Base-by-base conservation (phyloP, 805 yeast genomes). In the Metschnikowia kofuensis region DNA sequence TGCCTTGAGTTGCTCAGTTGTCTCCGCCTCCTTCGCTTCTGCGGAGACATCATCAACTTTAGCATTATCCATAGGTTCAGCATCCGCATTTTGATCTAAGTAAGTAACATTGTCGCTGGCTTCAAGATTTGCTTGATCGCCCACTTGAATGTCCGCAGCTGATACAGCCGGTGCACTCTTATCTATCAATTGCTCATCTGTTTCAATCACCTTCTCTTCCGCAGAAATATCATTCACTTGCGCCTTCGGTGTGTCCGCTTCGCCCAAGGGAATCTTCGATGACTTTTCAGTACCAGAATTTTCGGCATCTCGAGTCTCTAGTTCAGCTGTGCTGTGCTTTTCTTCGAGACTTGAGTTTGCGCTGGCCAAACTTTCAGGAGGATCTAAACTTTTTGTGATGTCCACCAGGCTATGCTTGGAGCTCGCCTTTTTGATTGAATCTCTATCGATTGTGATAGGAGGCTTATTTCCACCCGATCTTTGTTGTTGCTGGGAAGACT, bases 11-110 rank as follows among this genome's bases (percentile, higher is more conserved):
- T 34, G 36, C n/a, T 34, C 15, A 14, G 9, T 13, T 12, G 36
- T 34, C 14, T 34, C 36, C n/a, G 29, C n/a, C 2, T 35, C 51
- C 34, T 50, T 53, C 26, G 45, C 52, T 26, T 49, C 57, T 16
- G 59, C 57, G n/a, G 56, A 39, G 12, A 54, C 55, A 50, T 54
- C 58, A 42, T 44, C 49, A 42, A 52, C 57, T 28, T n/a, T 14
- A 10, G 7, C 41, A 12, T 16, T 21, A 8, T 27, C 43, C 6
- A 40, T 29, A 1, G 16, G 9, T 13, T n/a, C 28, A 14, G 27
- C 8, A 4, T 16, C 26, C 7, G 11, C 12, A 16, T 31, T 21
- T 5, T 34, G 13, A 10, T 34, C 32, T 26, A 21, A 38, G 21
- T 41, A 16, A 13, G 44, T 21, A 26, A 41, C 38, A 11, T 34